Evolutionary conservation across 1,139 yeast species (phyloP).

Genomic region (Suhomyces panamericanus): DNA sequence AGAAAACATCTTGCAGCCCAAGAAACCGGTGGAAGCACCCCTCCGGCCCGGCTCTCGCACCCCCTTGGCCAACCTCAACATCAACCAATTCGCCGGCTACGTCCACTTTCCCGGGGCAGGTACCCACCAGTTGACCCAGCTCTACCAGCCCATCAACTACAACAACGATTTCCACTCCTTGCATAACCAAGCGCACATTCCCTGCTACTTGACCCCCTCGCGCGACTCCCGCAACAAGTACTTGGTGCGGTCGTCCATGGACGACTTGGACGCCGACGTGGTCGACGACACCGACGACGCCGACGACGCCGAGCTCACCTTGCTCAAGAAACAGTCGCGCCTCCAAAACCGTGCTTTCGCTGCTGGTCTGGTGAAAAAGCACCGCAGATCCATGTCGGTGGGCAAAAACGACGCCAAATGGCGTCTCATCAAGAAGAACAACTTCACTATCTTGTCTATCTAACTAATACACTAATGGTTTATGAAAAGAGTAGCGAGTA

Average conservation of each 20-base stretch:
- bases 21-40: constrained; percentile 18
- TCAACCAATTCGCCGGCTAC: constrained; percentile 38
- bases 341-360: constrained; percentile 4
- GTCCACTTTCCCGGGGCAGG: constrained; percentile 15
- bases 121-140: constrained; percentile 27
- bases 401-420: constrained; percentile 42
- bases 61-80: constrained; percentile 37
- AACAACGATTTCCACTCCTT: constrained; percentile 36
- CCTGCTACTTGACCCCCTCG: constrained; percentile 39
- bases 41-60: constrained; percentile 19
- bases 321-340: constrained; percentile 16
- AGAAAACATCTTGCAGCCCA: constrained; percentile 49
- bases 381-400: constrained; percentile 40
- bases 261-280: constrained; percentile 14
- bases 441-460: constrained; percentile 22
- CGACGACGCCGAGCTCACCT: constrained; percentile 31
- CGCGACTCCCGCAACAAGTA: constrained; percentile 27
- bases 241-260: constrained; percentile 24
- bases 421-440: constrained; percentile 35
- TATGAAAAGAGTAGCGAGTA: neutral
- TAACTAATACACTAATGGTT: constrained; percentile 3
- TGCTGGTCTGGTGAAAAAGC: constrained; percentile 23
- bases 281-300: constrained; percentile 31
- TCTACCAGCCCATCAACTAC: constrained; percentile 34
- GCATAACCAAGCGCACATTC: constrained; percentile 36